Evolutionary conservation across 2,329 filamentous ascomycete species (phyloP).

Genomic region (Daldinia eschscholtzii): DNA sequence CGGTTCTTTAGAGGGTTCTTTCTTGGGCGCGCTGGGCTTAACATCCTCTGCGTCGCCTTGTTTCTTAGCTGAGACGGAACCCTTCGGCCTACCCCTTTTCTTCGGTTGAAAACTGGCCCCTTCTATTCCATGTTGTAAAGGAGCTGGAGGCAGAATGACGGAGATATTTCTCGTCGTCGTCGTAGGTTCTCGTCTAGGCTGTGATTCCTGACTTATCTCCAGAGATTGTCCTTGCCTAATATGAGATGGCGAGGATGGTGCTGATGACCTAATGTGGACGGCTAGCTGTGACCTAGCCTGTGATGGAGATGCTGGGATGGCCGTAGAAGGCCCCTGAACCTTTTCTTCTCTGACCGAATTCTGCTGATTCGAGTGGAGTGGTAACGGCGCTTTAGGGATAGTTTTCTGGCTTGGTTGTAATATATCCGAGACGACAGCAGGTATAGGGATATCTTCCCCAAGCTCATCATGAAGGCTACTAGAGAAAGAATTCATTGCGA

Average conservation of each 20-base stretch:
- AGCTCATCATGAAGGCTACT: constrained; percentile 8
- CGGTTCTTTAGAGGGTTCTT: constrained; percentile 40
- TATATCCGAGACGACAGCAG: constrained; percentile 35
- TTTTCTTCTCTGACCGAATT: background rate
- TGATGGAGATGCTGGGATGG: constrained; percentile 16
- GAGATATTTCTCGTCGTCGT: constrained; percentile 14
- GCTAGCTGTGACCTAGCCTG: constrained; percentile 40
- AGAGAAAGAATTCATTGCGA: constrained; percentile 11
- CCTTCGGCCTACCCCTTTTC: constrained; percentile 63
- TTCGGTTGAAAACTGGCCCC: constrained; percentile 41
- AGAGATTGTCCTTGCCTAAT: constrained; percentile 22
- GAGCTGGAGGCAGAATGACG: constrained; percentile 13
- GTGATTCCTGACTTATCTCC: constrained; percentile 17
- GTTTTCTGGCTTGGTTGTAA: constrained; percentile 21
- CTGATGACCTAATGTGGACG: constrained; percentile 48
- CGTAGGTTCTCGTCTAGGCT: constrained; percentile 22
- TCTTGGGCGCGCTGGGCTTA: constrained; percentile 41
- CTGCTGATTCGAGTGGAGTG: constrained; percentile 22
- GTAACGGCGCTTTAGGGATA: constrained; percentile 9
- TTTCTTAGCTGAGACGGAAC: constrained; percentile 50
- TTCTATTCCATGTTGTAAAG: constrained; percentile 23
- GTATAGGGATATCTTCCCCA: constrained; percentile 11
- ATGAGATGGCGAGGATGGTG: constrained; percentile 38
- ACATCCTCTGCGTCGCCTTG: constrained; percentile 23
- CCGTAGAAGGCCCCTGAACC: constrained; percentile 22